These are phyloP conservation scores for Daldinia decipiens DNA, from an alignment of 495 filamentous ascomycete species.

Conservation along the genomic window DNA sequence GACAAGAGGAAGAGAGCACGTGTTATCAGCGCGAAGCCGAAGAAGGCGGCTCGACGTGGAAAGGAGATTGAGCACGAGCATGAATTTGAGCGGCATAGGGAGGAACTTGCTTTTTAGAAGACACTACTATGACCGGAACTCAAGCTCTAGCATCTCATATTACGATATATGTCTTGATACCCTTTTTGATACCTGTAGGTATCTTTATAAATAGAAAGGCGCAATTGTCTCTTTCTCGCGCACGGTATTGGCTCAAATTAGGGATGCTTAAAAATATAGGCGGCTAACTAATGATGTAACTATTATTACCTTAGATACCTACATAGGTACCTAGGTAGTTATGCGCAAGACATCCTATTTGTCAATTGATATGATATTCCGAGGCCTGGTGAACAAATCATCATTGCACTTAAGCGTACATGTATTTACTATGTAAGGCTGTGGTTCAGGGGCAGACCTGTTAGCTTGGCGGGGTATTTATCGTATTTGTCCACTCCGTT, in stretches of 20 bases:
- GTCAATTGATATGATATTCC: conserved; percentile 27
- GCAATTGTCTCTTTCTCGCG: not conserved
- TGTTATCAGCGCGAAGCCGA: conserved; percentile 66
- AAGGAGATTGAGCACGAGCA: conserved; percentile 79
- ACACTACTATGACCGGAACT: not conserved
- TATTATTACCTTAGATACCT: no score
- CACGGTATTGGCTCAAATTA: not conserved
- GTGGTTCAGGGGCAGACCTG: conserved; percentile 2
- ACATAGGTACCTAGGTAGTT: no score
- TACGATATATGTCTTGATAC: conserved; percentile 27
- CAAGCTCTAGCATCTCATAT: conserved; percentile 8
- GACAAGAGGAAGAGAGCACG: conserved; percentile 74
- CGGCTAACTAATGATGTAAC: not conserved
- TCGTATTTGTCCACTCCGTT: not conserved
- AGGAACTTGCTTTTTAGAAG: conserved; percentile 56
- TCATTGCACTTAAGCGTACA: conserved; percentile 1
- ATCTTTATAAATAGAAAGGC: not conserved
- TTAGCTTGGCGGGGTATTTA: conserved; percentile 16
- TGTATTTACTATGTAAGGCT: not conserved
- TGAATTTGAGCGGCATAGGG: conserved; percentile 58
- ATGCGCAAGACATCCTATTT: conserved; percentile 30
- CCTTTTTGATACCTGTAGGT: conserved; percentile 15
- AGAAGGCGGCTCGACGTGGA: conserved; percentile 67
- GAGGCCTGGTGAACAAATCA: not conserved
- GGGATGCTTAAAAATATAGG: not conserved